Percentiles rank a stretch among this genome's conserved stretches.
phyloP scores from a whole-genome alignment of 768 basidiomycete genomes.

The Gymnopilus dilepis region DNA sequence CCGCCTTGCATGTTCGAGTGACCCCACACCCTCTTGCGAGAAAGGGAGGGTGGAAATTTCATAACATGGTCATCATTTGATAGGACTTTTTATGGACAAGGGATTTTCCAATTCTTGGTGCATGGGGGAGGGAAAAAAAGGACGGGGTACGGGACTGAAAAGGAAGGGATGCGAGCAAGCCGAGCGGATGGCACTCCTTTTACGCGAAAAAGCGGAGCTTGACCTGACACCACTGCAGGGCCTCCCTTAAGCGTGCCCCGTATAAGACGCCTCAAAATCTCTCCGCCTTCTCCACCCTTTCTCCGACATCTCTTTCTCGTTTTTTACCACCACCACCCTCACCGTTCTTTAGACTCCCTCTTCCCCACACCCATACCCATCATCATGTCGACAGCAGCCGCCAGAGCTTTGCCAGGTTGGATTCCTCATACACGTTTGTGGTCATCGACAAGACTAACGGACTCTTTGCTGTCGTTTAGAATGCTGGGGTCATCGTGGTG shows the following conservation, averaged over 20 bases:
- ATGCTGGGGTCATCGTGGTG: slow-evolving; percentile 69
- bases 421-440: neutral
- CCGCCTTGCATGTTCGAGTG: neutral
- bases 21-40: neutral
- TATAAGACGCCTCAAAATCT: slow-evolving; percentile 24
- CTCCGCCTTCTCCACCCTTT: slow-evolving; percentile 13
- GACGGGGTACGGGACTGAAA: slow-evolving; percentile 1
- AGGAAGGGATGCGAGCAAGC: neutral
- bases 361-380: slow-evolving; percentile 3
- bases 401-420: slow-evolving; percentile 38
- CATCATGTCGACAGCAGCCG: slow-evolving; percentile 7
- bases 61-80: neutral
- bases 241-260: slow-evolving; percentile 4
- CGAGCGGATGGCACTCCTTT: neutral
- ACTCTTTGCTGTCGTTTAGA: slow-evolving; percentile 42
- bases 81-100: neutral
- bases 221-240: slow-evolving; percentile 4
- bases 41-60: slow-evolving; percentile 5
- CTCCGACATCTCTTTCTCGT: slow-evolving; percentile 7
- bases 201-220: slow-evolving; percentile 18
- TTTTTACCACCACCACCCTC: slow-evolving; percentile 6
- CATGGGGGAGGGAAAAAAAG: slow-evolving; percentile 5
- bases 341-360: neutral
- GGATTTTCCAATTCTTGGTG: neutral
- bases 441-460: neutral